Percentiles rank a stretch among this genome's conserved stretches.
phyloP scores from a whole-genome alignment of 495 filamentous ascomycete species.

The Lepraria neglecta region DNA sequence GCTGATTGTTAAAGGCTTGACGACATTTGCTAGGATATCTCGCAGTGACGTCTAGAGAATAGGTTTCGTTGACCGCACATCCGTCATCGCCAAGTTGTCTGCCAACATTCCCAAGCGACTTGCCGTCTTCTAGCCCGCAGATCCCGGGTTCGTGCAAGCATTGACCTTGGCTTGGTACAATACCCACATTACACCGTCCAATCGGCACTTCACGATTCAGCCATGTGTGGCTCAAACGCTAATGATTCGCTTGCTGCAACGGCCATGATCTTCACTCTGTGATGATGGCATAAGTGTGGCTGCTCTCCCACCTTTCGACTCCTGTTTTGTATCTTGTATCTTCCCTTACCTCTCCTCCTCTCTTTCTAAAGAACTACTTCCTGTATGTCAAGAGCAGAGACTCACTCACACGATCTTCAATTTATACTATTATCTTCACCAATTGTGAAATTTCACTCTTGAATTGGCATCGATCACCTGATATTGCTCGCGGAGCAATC shows the following conservation, averaged over 20 bases:
- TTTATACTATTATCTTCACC: background rate
- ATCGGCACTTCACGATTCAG: background rate
- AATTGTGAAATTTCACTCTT: background rate
- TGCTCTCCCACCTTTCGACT: background rate
- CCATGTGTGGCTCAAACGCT: constrained; percentile 1
- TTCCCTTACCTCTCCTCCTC: background rate
- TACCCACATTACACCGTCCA: background rate
- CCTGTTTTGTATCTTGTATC: constrained; percentile 3
- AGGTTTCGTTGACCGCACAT: background rate
- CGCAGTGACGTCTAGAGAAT: background rate
- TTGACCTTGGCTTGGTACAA: background rate
- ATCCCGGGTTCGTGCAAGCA: background rate
- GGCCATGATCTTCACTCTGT: constrained; percentile 1
- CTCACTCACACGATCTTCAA: background rate
- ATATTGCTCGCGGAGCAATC: constrained; percentile 2
- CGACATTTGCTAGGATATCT: background rate
- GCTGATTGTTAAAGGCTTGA: background rate
- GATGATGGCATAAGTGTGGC: constrained; percentile 22
- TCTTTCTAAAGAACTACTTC: background rate
- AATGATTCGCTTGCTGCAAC: background rate
- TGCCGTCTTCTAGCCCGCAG: constrained; percentile 1
- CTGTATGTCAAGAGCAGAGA: background rate
- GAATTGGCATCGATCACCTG: background rate
- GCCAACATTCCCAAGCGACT: constrained; percentile 4
- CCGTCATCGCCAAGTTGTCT: constrained; percentile 10